phyloP scores from a whole-genome alignment of 257 asterid genomes.

The Striga asiatica region DNA sequence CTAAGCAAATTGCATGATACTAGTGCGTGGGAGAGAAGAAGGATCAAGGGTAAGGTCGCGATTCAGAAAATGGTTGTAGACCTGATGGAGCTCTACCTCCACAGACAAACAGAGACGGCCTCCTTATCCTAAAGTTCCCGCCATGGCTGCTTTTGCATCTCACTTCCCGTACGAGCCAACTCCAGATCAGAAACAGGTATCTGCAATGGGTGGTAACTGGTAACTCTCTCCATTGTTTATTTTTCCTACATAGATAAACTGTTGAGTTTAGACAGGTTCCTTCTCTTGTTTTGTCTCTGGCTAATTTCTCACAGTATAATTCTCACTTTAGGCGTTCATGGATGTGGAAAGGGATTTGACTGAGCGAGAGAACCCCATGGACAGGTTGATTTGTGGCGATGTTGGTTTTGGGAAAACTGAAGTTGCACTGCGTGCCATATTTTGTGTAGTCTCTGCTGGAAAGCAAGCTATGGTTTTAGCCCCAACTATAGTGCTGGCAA shows the following conservation, averaged over 20 bases:
- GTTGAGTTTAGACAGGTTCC: constrained; percentile 1
- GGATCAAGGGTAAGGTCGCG: constrained; percentile 94
- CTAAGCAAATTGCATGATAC: constrained; percentile 84
- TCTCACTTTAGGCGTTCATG: constrained; percentile 67
- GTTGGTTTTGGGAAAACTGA: constrained; percentile 99
- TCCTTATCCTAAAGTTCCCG: constrained; percentile 55
- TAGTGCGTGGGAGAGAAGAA: constrained; percentile 88
- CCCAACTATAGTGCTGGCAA: constrained; percentile 91
- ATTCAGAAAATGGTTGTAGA: constrained; percentile 97
- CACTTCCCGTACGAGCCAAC: constrained; percentile 83
- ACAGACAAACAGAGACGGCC: constrained; percentile 89
- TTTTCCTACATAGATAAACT: no score
- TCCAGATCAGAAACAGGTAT: constrained; percentile 83
- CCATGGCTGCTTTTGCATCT: constrained; percentile 60
- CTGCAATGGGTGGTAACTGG: no score
- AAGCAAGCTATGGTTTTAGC: constrained; percentile 96
- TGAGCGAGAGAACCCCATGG: constrained; percentile 91
- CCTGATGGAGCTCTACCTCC: constrained; percentile 90
- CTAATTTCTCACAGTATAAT: constrained; percentile 33
- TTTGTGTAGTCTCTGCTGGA: constrained; percentile 79
- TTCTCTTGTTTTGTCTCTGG: not conserved
- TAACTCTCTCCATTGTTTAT: no score
- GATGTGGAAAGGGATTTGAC: constrained; percentile 91
- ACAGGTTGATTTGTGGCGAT: constrained; percentile 93
- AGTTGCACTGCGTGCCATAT: constrained; percentile 95